Percentiles rank a stretch among this genome's conserved stretches.
phyloP scores from a whole-genome alignment of 202 grass and related monocot species.

The Saccharum hybrid region DNA sequence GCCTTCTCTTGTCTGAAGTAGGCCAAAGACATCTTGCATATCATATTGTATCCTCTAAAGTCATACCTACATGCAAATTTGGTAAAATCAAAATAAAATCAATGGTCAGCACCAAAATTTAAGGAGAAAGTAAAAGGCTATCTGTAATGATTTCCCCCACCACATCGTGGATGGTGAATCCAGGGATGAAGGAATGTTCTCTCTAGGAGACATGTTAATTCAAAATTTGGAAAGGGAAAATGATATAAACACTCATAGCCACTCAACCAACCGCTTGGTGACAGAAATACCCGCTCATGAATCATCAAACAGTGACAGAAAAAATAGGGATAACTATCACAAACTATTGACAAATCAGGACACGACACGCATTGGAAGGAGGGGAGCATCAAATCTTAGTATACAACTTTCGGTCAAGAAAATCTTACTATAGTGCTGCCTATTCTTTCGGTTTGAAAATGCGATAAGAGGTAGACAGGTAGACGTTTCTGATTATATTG shows the following conservation, averaged over 20 bases:
- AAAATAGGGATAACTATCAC: slow-evolving; percentile 9
- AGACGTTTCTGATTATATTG: background rate
- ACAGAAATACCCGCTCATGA: slow-evolving; percentile 32
- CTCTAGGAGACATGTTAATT: slow-evolving; percentile 11
- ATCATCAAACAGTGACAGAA: slow-evolving; percentile 6
- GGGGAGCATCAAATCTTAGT: slow-evolving; percentile 5
- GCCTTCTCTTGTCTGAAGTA: slow-evolving; percentile 3
- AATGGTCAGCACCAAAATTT: slow-evolving; percentile 13
- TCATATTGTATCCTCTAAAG: slow-evolving; percentile 33
- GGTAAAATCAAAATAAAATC: slow-evolving; percentile 34
- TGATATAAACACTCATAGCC: background rate
- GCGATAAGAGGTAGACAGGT: background rate
- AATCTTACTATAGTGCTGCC: background rate
- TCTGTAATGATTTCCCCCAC: slow-evolving; percentile 24
- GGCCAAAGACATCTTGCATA: slow-evolving; percentile 27
- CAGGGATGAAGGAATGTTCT: slow-evolving; percentile 30
- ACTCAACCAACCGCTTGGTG: slow-evolving; percentile 19
- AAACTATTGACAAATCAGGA: slow-evolving; percentile 31
- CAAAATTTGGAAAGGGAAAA: slow-evolving; percentile 30
- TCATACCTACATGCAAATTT: background rate
- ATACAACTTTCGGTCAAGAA: background rate
- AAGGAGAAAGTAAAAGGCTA: slow-evolving; percentile 20
- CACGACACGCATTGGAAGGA: slow-evolving; percentile 10
- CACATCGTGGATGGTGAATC: slow-evolving; percentile 19
- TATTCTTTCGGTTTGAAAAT: slow-evolving; percentile 36